Conservation (phyloP, 345 rosid species). For the Moricandia moricandioides region DNA sequence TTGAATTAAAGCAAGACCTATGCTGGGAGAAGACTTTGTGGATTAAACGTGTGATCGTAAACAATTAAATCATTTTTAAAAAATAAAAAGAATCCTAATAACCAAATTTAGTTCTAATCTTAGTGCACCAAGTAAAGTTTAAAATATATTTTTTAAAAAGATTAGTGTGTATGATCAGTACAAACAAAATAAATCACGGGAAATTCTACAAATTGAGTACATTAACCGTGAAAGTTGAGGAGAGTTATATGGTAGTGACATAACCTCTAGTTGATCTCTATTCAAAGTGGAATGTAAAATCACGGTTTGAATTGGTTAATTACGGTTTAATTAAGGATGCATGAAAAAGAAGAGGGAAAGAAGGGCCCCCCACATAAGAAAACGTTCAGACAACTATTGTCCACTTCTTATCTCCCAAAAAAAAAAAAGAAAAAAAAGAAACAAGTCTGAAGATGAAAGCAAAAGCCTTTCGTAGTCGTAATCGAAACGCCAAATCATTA, state of each 20-base stretch:
- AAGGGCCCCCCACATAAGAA: constrained; percentile 29
- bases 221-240: not conserved
- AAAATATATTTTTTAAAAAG: too few species aligned
- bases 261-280: not conserved
- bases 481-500: constrained; percentile 38
- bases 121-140: not conserved
- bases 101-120: not conserved
- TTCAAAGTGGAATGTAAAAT: not conserved
- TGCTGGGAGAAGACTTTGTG: constrained; percentile 7
- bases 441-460: constrained; percentile 16
- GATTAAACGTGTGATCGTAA: constrained; percentile 4
- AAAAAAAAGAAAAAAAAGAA: not conserved
- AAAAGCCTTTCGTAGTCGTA: constrained; percentile 26
- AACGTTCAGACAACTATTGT: constrained; percentile 34
- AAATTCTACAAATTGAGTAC: not conserved
- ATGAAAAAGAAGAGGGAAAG: too few species aligned
- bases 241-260: not conserved
- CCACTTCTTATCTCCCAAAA: constrained; percentile 5
- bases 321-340: not conserved
- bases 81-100: not conserved
- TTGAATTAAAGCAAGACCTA: not conserved
- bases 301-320: not conserved
- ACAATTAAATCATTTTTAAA: not conserved
- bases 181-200: not conserved
- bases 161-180: not conserved